Evolutionary conservation across 2,329 filamentous ascomycete genomes (phyloP).

Genomic region (Botrytis porri): DNA sequence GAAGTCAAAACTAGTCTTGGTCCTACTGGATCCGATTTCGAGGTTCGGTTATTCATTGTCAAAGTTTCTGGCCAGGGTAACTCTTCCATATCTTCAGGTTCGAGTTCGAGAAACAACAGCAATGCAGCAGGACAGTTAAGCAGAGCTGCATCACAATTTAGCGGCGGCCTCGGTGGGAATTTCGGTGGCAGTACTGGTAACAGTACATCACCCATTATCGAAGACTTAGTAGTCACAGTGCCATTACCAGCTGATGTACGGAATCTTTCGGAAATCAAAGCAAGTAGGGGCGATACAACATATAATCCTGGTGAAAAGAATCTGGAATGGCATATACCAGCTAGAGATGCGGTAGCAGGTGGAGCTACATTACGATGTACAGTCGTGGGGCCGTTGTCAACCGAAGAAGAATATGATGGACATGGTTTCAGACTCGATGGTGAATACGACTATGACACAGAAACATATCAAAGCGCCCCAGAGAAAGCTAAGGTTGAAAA

Average conservation of each 20-base stretch:
- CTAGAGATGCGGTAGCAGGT: slow-evolving; percentile 70
- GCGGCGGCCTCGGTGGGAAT: slow-evolving; percentile 38
- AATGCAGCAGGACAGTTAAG: slow-evolving; percentile 37
- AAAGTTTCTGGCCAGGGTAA: slow-evolving; percentile 54
- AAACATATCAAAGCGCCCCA: slow-evolving; percentile 52
- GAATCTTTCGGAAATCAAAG: slow-evolving; percentile 77
- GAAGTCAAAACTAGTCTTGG: slow-evolving; percentile 82
- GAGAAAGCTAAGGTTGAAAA: slow-evolving; percentile 39
- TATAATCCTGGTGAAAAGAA: slow-evolving; percentile 70
- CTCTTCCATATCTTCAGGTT: slow-evolving; percentile 41
- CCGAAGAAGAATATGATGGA: slow-evolving; percentile 47
- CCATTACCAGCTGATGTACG: slow-evolving; percentile 77
- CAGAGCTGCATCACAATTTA: slow-evolving; percentile 48
- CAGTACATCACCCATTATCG: slow-evolving; percentile 52
- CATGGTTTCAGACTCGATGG: slow-evolving; percentile 39
- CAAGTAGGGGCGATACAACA: slow-evolving; percentile 77
- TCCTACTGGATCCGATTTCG: slow-evolving; percentile 74
- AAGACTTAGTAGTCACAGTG: slow-evolving; percentile 74
- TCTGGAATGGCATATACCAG: slow-evolving; percentile 79
- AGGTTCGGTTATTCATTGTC: slow-evolving; percentile 73
- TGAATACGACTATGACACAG: slow-evolving; percentile 49
- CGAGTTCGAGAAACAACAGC: slow-evolving; percentile 40
- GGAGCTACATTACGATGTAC: slow-evolving; percentile 77
- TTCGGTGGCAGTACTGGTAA: slow-evolving; percentile 46
- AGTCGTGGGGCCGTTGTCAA: slow-evolving; percentile 62